These are phyloP conservation scores for Carex littledalei DNA, from an alignment of 176 grass and related monocot species.

Conservation along the genomic window DNA sequence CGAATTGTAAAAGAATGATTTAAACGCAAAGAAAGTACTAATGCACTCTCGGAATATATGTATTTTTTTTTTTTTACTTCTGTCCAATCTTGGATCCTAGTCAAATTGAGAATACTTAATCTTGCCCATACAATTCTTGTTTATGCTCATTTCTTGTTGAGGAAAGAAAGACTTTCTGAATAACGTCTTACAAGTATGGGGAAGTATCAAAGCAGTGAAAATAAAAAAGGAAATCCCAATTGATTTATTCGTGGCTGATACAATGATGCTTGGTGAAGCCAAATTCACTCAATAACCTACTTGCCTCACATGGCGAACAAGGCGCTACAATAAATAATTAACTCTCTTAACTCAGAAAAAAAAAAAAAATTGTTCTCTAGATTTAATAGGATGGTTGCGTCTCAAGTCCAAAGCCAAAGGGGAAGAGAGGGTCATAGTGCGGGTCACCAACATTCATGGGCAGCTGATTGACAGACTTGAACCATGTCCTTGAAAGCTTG, in stretches of 20 bases:
- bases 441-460: constrained; percentile 61
- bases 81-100: no score
- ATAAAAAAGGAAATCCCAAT: background rate
- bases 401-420: constrained; percentile 47
- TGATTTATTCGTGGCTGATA: constrained; percentile 14
- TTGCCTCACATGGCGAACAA: background rate
- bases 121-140: background rate
- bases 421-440: constrained; percentile 59
- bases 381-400: constrained; percentile 19
- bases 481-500: constrained; percentile 63
- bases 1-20: background rate
- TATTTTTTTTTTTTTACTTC: background rate
- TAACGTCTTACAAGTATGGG: background rate
- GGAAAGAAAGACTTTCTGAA: background rate
- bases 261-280: background rate
- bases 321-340: background rate
- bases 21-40: background rate
- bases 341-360: background rate
- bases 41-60: background rate
- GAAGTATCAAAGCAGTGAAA: background rate
- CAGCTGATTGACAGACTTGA: constrained; percentile 54
- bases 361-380: background rate
- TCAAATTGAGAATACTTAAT: background rate
- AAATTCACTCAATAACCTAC: background rate
- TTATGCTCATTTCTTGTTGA: background rate